Evolutionary conservation across 345 rosid genomes (phyloP).

Genomic region (Zanthoxylum bungeanum): DNA sequence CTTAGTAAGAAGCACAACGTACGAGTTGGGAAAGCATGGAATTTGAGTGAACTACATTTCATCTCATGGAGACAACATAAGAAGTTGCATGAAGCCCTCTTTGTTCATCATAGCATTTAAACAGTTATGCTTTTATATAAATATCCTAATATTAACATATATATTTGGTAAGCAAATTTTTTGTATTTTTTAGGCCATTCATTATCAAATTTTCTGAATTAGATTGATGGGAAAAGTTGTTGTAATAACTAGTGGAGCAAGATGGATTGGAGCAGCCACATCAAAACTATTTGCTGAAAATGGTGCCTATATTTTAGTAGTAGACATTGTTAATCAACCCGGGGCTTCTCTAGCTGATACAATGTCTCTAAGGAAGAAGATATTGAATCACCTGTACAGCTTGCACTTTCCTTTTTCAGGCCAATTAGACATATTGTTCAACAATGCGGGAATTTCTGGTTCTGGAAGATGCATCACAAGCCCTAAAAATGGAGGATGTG

Average conservation of each 20-base stretch:
- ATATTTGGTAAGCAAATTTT: neutral
- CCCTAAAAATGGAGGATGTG: conserved; percentile 44
- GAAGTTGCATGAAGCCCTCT: too few species aligned
- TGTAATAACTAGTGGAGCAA: conserved; percentile 78
- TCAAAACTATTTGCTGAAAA: conserved; percentile 60
- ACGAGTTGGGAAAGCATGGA: conserved; percentile 62
- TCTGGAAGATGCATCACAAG: conserved; percentile 53
- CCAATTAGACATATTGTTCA: conserved; percentile 44
- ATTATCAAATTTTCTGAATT: too few species aligned
- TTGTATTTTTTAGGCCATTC: neutral
- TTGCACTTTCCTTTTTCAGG: conserved; percentile 56
- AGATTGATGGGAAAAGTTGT: conserved; percentile 64
- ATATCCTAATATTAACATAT: neutral
- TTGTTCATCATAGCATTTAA: too few species aligned
- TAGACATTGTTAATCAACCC: conserved; percentile 60
- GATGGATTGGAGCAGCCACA: conserved; percentile 84
- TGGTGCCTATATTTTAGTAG: conserved; percentile 68
- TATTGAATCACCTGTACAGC: conserved; percentile 53
- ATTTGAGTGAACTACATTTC: conserved; percentile 77
- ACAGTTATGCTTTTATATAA: too few species aligned
- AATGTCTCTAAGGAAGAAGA: too few species aligned
- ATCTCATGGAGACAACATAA: conserved; percentile 90
- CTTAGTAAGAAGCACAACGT: conserved; percentile 49
- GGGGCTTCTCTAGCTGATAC: conserved; percentile 52
- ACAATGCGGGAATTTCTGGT: conserved; percentile 37